Percentiles rank a stretch among this genome's conserved stretches.
Conservation (phyloP, 2,329 filamentous ascomycete species). For the Aspergillus fructus region DNA sequence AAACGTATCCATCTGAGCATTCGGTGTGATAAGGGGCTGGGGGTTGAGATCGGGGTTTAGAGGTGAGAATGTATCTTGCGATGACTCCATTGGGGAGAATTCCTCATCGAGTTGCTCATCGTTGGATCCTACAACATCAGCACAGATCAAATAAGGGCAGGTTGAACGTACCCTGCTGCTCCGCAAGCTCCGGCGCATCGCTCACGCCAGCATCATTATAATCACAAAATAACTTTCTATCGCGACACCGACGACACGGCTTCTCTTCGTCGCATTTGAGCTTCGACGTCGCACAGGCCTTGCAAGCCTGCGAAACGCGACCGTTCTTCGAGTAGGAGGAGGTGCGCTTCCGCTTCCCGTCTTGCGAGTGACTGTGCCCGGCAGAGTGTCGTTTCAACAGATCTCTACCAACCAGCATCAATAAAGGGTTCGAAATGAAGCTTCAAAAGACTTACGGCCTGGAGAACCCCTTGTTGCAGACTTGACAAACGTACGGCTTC, state of each 20-base stretch:
- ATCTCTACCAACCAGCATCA: conserved; percentile 31
- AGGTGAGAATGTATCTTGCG: conserved; percentile 13
- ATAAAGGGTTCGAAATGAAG: neutral
- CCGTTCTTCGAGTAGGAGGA: conserved; percentile 24
- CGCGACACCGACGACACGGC: conserved; percentile 53
- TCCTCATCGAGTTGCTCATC: conserved; percentile 3
- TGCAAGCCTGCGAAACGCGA: conserved; percentile 52
- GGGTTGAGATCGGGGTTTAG: neutral
- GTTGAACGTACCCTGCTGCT: conserved; percentile 10
- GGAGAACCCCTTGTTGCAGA: conserved; percentile 34
- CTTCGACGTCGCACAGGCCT: conserved; percentile 52
- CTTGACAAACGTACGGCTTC: conserved; percentile 33
- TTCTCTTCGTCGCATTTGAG: conserved; percentile 56
- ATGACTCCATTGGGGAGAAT: conserved; percentile 2
- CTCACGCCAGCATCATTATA: conserved; percentile 21
- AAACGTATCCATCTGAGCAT: conserved; percentile 11
- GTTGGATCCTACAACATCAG: conserved; percentile 7
- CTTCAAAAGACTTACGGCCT: conserved; percentile 24
- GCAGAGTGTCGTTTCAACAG: conserved; percentile 53
- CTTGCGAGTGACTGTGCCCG: conserved; percentile 33
- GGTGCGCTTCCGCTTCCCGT: conserved; percentile 29
- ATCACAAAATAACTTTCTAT: conserved; percentile 49
- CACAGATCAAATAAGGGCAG: neutral
- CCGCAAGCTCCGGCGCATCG: conserved; percentile 17
- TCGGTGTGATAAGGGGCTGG: conserved; percentile 14